Percentiles rank a stretch among this genome's conserved stretches.
Conservation (phyloP, 129 eudicot species). For the Helichrysum umbraculigerum region DNA sequence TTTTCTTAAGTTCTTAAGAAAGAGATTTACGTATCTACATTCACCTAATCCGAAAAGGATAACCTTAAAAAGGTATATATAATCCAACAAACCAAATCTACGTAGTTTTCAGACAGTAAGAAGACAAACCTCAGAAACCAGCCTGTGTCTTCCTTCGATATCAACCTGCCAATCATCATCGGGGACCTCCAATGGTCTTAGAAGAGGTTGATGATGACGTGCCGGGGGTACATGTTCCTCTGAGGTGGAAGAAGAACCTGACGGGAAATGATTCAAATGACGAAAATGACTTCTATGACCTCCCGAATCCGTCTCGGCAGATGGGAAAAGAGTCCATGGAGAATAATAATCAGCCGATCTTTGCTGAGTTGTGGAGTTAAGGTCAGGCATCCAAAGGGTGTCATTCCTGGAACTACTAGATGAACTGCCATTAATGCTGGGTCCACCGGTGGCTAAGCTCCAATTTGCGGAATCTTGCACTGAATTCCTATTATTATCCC, state of each 20-base stretch:
- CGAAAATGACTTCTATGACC: conserved; percentile 28
- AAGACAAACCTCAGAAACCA: conserved; percentile 55
- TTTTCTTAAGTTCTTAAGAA: neutral
- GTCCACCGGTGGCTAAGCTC: conserved; percentile 44
- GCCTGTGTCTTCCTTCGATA: conserved; percentile 68
- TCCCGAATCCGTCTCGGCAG: conserved; percentile 54
- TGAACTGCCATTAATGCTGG: conserved; percentile 34
- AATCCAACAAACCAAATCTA: too few relatives aligned
- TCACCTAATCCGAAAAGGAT: neutral
- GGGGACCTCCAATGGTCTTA: conserved; percentile 55
- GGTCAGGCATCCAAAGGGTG: conserved; percentile 46
- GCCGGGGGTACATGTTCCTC: conserved; percentile 39
- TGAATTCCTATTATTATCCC: conserved; percentile 37
- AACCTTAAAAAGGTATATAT: neutral
- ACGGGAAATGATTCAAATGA: conserved; percentile 11
- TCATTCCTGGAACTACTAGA: conserved; percentile 39
- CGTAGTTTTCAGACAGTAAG: neutral
- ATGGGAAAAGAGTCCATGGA: conserved; percentile 58
- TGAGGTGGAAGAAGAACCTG: conserved; percentile 47
- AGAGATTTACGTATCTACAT: neutral
- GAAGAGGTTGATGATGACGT: conserved; percentile 37
- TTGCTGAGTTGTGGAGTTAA: conserved; percentile 38
- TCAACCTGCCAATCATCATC: conserved; percentile 54
- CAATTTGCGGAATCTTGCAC: conserved; percentile 52
- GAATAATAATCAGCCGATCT: conserved; percentile 44